These are phyloP conservation scores for Termitomyces sp. DNA, from an alignment of 768 basidiomycete genomes.

Conservation along the genomic window DNA sequence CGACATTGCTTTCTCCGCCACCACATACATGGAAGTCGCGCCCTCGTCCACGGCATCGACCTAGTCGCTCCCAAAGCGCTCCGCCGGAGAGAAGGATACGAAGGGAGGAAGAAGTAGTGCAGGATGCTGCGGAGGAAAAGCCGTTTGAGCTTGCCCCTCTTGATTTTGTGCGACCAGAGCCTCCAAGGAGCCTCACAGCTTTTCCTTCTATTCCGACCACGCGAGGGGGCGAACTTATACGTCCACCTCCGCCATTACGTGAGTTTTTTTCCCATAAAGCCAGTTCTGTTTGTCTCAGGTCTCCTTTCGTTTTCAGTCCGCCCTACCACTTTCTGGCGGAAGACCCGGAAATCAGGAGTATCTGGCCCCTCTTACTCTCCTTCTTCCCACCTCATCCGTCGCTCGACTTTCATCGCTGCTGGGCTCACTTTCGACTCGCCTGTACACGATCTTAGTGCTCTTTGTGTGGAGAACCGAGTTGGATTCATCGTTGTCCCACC, in stretches of 20 bases:
- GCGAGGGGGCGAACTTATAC: conserved; percentile 45
- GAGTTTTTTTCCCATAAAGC: conserved; percentile 25
- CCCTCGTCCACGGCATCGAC: conserved; percentile 32
- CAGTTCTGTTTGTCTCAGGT: neutral
- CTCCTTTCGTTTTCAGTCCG: conserved; percentile 55
- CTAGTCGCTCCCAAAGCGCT: conserved; percentile 46
- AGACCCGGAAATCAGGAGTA: conserved; percentile 68
- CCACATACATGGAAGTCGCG: conserved; percentile 44
- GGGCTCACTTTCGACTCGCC: conserved; percentile 68
- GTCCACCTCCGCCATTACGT: conserved; percentile 66
- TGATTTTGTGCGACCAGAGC: conserved; percentile 12
- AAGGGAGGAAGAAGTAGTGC: neutral
- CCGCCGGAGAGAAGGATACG: conserved; percentile 33
- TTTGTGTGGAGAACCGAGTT: conserved; percentile 58
- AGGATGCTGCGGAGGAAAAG: conserved; percentile 4
- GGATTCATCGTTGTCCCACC: conserved; percentile 43
- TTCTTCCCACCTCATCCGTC: conserved; percentile 67
- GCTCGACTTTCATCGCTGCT: conserved; percentile 77
- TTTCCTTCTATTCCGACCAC: conserved; percentile 25
- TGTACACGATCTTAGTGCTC: conserved; percentile 55
- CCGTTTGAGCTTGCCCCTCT: conserved; percentile 12
- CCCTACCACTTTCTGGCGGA: conserved; percentile 81
- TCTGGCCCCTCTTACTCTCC: conserved; percentile 71
- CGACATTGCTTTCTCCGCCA: conserved; percentile 42
- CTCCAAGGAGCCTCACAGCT: conserved; percentile 27